A percentile compares a stretch with the other conserved stretches of the same genome.
Evolutionary conservation across 192 early-diverging fungal species (phyloP).

Genomic region (Coemansia sp.): DNA sequence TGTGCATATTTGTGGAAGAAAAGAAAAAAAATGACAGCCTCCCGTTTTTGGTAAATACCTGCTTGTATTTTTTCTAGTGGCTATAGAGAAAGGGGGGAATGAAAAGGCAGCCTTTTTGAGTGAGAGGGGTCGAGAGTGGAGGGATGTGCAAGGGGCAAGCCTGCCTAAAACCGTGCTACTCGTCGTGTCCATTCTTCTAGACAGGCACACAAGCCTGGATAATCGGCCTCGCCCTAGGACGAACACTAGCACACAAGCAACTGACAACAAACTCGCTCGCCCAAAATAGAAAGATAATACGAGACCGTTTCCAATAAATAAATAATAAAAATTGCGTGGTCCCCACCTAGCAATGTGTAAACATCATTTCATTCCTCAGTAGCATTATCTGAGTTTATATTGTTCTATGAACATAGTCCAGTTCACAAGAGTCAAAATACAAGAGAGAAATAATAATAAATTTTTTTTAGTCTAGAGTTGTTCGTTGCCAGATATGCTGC

Average conservation of each 20-base stretch:
- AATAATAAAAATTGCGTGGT: neutral
- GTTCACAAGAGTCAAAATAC: neutral
- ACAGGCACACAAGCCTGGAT: neutral
- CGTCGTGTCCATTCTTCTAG: neutral
- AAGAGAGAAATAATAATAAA: neutral
- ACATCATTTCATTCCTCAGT: neutral
- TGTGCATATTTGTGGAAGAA: neutral
- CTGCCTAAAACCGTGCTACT: neutral
- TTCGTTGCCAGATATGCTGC: conserved; percentile 11
- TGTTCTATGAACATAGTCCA: neutral
- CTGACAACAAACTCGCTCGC: neutral
- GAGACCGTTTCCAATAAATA: neutral
- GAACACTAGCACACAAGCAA: neutral
- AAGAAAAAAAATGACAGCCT: neutral
- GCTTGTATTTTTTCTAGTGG: neutral
- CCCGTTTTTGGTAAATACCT: neutral
- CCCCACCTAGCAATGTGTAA: neutral
- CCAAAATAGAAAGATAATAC: neutral
- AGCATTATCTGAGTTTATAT: neutral
- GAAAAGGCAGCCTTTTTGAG: neutral
- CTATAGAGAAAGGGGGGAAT: neutral
- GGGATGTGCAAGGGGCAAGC: neutral
- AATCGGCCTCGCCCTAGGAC: neutral
- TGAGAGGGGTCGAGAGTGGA: neutral
- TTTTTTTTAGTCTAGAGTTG: neutral